These are phyloP conservation scores for Hyphopichia homilentoma DNA, from an alignment of 805 yeast species.

Conservation along the genomic window DNA sequence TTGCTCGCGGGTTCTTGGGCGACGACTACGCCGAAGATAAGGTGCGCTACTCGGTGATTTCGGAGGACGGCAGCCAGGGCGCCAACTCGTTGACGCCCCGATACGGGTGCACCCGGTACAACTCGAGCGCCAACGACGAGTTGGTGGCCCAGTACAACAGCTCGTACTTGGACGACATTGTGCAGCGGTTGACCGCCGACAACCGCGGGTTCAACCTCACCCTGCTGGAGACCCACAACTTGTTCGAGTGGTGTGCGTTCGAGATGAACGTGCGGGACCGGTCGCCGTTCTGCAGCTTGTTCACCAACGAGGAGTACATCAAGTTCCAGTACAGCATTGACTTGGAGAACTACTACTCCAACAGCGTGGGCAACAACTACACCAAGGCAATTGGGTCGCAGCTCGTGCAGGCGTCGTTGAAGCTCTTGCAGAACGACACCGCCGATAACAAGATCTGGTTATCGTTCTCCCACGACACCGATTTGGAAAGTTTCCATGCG, in stretches of 20 bases:
- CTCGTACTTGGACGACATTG: slow-evolving; percentile 49
- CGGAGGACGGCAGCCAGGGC: slow-evolving; percentile 48
- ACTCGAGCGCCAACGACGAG: slow-evolving; percentile 24
- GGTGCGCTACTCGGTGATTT: slow-evolving; percentile 36
- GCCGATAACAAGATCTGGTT: slow-evolving; percentile 52
- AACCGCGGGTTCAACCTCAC: slow-evolving; percentile 55
- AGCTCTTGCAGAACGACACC: slow-evolving; percentile 39
- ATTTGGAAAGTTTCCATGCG: slow-evolving; percentile 55
- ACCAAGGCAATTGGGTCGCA: slow-evolving; percentile 61
- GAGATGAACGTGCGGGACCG: slow-evolving; percentile 68
- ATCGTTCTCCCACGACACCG: slow-evolving; percentile 75
- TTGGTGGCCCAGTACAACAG: slow-evolving; percentile 25
- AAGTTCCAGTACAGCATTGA: slow-evolving; percentile 60
- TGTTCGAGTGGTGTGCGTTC: slow-evolving; percentile 68
- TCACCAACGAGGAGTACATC: slow-evolving; percentile 66
- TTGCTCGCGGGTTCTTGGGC: slow-evolving; percentile 59
- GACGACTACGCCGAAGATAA: slow-evolving; percentile 28
- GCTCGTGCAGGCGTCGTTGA: slow-evolving; percentile 45
- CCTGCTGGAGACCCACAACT: slow-evolving; percentile 44
- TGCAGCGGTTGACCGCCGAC: slow-evolving; percentile 49
- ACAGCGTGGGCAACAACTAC: slow-evolving; percentile 60
- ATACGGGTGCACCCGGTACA: slow-evolving; percentile 37
- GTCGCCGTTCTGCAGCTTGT: slow-evolving; percentile 63
- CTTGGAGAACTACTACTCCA: slow-evolving; percentile 53
- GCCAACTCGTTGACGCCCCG: slow-evolving; percentile 60